Base-by-base conservation (phyloP, 441 rosid species). In the Jatropha multifida region DNA sequence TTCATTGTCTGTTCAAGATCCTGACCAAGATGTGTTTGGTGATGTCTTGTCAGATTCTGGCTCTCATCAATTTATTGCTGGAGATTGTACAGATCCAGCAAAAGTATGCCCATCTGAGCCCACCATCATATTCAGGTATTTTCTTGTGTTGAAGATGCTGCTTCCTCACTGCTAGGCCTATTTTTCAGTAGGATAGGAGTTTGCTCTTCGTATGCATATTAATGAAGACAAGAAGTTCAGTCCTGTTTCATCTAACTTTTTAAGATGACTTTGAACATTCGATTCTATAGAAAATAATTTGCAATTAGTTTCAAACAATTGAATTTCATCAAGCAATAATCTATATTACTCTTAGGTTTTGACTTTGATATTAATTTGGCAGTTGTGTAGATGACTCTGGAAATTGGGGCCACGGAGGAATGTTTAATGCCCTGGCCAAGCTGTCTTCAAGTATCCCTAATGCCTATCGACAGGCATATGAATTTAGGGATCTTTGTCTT, bases 361-460 rank as follows among this genome's bases (percentile, higher is more conserved):
- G 56, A 63, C 60, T 66, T 44, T 4, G 18, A 65, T 44, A 40
- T 54, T 55, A 67, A 62, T 72, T 77, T 78, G 80, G 84, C 87
- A 92, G 97, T 76, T 94, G 91, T 77, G 86, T 92, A 63, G 97
- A 94, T 74, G 82, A 88, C 83, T 94, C 97, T 76, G 97, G 97
- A 80, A 86, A 81, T 64, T 94, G 98, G 98, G 97, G 98, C 41
- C 91, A 82, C 72, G 97, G 97, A 74, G 97, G 98, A 80, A 87
- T 92, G 93, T 91, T 94, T 76, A 82, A 87, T 82, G 91, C 94
- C 17, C 78, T 94, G 74, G 84, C 83, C 56, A 88, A 84, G 74
- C 83, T 92, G 72, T 92, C 96, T 59, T 56, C 73, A 67, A 77
- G 72, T 69, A 78, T 92, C 76, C 86, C 88, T 20, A 86, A 76